phyloP scores from a whole-genome alignment of 2,329 filamentous ascomycete genomes.

The Aspergillus oerlinghausenensis region DNA sequence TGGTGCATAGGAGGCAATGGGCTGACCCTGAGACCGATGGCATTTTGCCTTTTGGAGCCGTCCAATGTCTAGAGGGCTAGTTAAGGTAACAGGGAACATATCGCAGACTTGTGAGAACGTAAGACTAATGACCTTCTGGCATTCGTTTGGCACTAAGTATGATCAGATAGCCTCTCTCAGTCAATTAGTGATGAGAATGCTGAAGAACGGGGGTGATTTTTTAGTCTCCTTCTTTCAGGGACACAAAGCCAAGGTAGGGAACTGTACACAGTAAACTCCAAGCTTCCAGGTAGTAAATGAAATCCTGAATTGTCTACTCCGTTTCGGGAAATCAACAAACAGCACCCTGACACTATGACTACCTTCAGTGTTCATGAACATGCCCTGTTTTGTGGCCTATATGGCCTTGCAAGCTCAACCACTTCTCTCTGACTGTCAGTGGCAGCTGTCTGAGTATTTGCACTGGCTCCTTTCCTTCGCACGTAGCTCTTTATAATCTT shows the following conservation, averaged over 20 bases:
- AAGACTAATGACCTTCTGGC: too few species aligned
- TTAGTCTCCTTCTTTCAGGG: background rate
- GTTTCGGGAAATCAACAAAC: background rate
- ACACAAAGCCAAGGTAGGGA: background rate
- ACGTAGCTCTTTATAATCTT: background rate
- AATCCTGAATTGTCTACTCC: background rate
- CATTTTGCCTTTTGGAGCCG: background rate
- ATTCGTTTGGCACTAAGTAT: background rate
- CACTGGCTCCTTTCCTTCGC: background rate
- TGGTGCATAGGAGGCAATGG: background rate
- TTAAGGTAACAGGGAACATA: background rate
- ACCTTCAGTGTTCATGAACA: background rate
- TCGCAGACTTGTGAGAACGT: background rate
- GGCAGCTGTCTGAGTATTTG: background rate
- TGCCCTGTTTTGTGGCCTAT: background rate
- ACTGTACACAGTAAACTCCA: too few species aligned
- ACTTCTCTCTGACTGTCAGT: too few species aligned
- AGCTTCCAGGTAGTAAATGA: background rate
- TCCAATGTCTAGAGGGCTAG: background rate
- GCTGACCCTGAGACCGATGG: background rate
- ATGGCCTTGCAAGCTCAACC: background rate
- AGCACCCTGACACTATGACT: background rate
- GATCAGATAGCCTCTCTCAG: background rate
- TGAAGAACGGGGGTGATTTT: background rate
- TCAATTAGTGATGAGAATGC: background rate